Evolutionary conservation across 2,329 filamentous ascomycete genomes (phyloP).

Genomic region (Alternaria sp.): DNA sequence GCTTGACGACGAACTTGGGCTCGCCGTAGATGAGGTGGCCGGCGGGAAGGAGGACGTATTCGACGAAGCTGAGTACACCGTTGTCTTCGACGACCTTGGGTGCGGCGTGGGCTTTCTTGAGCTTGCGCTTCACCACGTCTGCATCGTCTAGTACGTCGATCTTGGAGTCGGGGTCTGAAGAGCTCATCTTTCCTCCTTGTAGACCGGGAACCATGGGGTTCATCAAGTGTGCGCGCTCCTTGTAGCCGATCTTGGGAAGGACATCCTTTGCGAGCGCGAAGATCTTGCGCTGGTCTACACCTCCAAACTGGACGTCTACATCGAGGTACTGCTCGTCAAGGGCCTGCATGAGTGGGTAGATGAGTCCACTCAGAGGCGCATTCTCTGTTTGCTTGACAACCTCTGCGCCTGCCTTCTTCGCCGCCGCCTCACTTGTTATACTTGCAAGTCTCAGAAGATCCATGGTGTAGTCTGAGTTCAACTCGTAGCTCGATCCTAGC

Average conservation of each 20-base stretch:
- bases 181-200: constrained; percentile 80
- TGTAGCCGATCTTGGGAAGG: constrained; percentile 86
- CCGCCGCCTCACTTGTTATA: constrained; percentile 77
- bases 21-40: constrained; percentile 65
- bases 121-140: constrained; percentile 72
- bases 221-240: constrained; percentile 74
- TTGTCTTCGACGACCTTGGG: constrained; percentile 84
- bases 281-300: constrained; percentile 83
- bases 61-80: constrained; percentile 84
- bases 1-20: constrained; percentile 72
- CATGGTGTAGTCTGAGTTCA: constrained; percentile 75
- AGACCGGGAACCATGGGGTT: constrained; percentile 92
- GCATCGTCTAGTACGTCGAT: constrained; percentile 88
- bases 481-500: constrained; percentile 84
- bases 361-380: constrained; percentile 74
- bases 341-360: constrained; percentile 89
- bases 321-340: constrained; percentile 85
- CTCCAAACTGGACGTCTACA: constrained; percentile 86
- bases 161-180: constrained; percentile 77
- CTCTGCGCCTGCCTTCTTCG: constrained; percentile 90
- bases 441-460: constrained; percentile 81
- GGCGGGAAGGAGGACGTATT: constrained; percentile 85
- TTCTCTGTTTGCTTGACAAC: constrained; percentile 92
- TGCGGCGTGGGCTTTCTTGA: constrained; percentile 79
- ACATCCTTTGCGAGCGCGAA: constrained; percentile 86